These are phyloP conservation scores for Solanum paucissectum DNA, from an alignment of 257 asterid genomes.

Conservation along the genomic window DNA sequence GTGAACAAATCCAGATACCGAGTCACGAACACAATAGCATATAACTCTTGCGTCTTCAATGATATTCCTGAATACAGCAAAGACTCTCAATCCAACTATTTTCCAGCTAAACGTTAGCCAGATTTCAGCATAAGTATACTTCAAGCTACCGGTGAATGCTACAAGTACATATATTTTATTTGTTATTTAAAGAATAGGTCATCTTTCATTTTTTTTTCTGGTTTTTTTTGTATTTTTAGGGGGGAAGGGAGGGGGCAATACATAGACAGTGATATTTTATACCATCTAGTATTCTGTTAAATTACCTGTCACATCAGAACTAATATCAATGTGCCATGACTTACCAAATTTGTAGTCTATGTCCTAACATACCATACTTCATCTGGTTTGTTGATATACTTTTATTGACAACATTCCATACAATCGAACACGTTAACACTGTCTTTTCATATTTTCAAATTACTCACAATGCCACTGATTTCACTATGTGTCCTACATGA, in stretches of 20 bases:
- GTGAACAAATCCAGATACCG: constrained; percentile 84
- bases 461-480: background rate
- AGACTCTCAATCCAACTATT: background rate
- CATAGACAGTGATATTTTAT: background rate
- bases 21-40: constrained; percentile 72
- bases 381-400: background rate
- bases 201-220: background rate
- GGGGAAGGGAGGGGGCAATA: background rate
- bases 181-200: background rate
- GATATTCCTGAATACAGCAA: constrained; percentile 56
- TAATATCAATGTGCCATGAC: background rate
- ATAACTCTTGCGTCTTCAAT: constrained; percentile 89
- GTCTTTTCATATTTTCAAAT: background rate
- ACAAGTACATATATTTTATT: background rate
- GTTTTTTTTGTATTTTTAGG: background rate
- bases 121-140: background rate
- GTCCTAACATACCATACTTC: background rate
- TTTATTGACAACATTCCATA: background rate
- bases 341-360: background rate
- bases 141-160: background rate
- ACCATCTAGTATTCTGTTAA: background rate
- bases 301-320: background rate
- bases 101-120: background rate
- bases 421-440: background rate
- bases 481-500: background rate